Evolutionary conservation across 345 rosid genomes (phyloP), one percentile per base, ranked within the genome.

Genomic region (Citrus mangshanensis): DNA sequence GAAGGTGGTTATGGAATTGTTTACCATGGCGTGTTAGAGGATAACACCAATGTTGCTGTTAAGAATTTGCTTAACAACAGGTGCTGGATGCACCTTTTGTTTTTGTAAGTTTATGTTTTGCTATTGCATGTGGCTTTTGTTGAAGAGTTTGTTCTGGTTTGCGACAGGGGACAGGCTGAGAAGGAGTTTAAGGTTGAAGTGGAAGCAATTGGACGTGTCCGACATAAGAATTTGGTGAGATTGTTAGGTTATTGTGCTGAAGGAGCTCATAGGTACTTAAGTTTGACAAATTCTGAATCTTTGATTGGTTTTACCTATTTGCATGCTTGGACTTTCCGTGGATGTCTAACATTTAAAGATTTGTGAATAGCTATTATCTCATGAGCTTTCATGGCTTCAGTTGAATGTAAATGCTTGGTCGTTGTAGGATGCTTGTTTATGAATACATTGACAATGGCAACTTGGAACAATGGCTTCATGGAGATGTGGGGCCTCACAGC

Each of bases 1-100:
- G 97, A 95, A 89, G 99, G 98, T 63, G 99, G 99, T 6, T 93
- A 95, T 82, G 99, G 99, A 74, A 92, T 95, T 81, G 99, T 95
- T 71, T 93, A 92, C 84, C 78, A 88, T 77, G 99, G 99, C 69
- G 80, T 91, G 73, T 82, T 95, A 72, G 92, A 83, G 46, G 96
- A 92, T 27, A 89, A 89, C 61, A 84, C 93, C 51, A 77, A 72
- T 7, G 91, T 95, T 73, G 99, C 99, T 46, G 85, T 95, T 61
- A 95, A 95, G 85, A 95, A 93, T 90, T 84, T 95, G 80, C 93
- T 92, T 27, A 95, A 95, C 80, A 95, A 95, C 85, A 90, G 90
- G 96, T 92, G 68, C 18, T 24, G 6, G 28, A 37, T 35, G 72
- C 40, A 38, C 51, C 38, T 40, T 14, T 64, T 2, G 22, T 27